These are phyloP conservation scores for Desmodesmus armatus DNA, from an alignment of 139 green algal genomes.

Conservation along the genomic window DNA sequence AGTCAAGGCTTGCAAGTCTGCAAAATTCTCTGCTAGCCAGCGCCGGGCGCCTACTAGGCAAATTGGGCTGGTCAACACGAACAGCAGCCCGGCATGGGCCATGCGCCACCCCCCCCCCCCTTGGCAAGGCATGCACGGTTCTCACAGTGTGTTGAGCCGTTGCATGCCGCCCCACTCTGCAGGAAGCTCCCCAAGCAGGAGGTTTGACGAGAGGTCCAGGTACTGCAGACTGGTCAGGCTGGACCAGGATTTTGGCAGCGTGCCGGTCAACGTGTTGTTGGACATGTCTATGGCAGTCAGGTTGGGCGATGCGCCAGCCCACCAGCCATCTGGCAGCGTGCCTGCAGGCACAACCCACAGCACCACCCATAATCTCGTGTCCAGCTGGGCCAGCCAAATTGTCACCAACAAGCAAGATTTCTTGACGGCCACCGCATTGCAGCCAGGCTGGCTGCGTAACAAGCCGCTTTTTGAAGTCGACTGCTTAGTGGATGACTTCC, in stretches of 20 bases:
- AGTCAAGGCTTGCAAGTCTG: neutral
- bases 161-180: neutral
- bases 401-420: neutral
- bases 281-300: slow-evolving; percentile 3
- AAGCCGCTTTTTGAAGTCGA: neutral
- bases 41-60: no score
- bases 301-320: neutral
- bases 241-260: neutral
- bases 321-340: neutral
- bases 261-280: neutral
- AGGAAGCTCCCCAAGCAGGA: neutral
- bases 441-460: neutral
- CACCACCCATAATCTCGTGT: no score
- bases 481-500: neutral
- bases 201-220: neutral
- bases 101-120: neutral
- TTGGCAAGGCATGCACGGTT: neutral
- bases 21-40: no score
- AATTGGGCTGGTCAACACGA: no score
- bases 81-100: no score
- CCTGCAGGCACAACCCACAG: slow-evolving; percentile 1
- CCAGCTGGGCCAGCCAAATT: no score
- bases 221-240: neutral
- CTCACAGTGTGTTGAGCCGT: slow-evolving; percentile 12
- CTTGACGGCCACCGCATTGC: neutral